Base-by-base conservation (phyloP, 1,284 basidiomycete species). In the Moniliella sp. region DNA sequence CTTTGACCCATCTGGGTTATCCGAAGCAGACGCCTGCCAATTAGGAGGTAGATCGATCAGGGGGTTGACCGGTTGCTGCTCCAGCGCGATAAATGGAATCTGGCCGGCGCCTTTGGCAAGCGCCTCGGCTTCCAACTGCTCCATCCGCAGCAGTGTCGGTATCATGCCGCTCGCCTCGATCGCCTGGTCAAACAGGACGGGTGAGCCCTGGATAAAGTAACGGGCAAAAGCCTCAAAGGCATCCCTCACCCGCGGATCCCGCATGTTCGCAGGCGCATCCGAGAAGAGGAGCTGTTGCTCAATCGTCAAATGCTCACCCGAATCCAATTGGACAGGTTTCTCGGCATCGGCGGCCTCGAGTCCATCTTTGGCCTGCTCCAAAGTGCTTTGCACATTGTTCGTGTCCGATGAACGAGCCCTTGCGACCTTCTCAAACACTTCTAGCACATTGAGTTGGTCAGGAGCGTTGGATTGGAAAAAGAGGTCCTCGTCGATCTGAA, bases 251-350 rank as follows among this genome's bases (percentile, higher is more conserved):
- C 58, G 42, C 12, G 58, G 53, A 35, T 69, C 67, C n/a, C 66
- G 57, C 2, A 50, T 37, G 39, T 65, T 67, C 27, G 68, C 62
- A 0, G 69, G 69, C 0, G 63, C 58, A 15, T 55, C 57, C 27
- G 45, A 45, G 40, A 76, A 65, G 10, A 64, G 40, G 13, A 68
- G 48, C 32, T 69, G 65, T 43, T 78, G 75, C n/a, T n/a, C n/a
- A n/a, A n/a, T n/a, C n/a, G n/a, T n/a, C n/a, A n/a, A n/a, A n/a
- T n/a, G n/a, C n/a, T n/a, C n/a, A n/a, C n/a, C n/a, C n/a, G n/a
- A n/a, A n/a, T n/a, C n/a, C n/a, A n/a, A n/a, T n/a, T n/a, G n/a
- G n/a, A n/a, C n/a, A n/a, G n/a, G n/a, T n/a, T n/a, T n/a, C n/a
- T n/a, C n/a, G n/a, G n/a, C n/a, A n/a, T n/a, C n/a, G n/a, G n/a